Percentiles rank a stretch among this genome's conserved stretches.
Conservation (phyloP, 805 yeast species). For the Nakazawaea ernobii region DNA sequence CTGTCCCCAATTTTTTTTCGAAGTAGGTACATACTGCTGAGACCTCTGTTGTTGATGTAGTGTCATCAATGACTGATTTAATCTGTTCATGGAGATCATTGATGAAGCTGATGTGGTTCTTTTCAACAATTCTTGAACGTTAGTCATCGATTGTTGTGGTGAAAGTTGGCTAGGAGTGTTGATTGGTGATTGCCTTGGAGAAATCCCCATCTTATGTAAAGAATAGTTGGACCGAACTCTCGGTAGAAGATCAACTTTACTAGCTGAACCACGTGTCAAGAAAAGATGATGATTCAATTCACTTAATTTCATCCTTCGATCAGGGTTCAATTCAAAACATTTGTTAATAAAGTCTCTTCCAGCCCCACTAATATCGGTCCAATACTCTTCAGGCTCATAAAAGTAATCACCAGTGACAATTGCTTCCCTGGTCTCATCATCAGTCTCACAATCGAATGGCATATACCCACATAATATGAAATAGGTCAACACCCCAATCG, state of each 20-base stretch:
- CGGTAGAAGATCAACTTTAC: constrained; percentile 9
- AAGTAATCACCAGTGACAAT: constrained; percentile 61
- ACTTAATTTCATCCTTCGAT: constrained; percentile 42
- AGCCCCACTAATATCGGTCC: constrained; percentile 64
- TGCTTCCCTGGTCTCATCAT: constrained; percentile 79
- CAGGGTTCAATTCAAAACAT: constrained; percentile 49
- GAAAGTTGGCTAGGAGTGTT: constrained; percentile 9
- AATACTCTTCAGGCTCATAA: constrained; percentile 78
- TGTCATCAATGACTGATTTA: constrained; percentile 3
- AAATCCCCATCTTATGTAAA: constrained; percentile 8
- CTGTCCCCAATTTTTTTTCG: background rate
- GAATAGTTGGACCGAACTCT: constrained; percentile 11
- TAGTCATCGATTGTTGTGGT: constrained; percentile 8
- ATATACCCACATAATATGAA: constrained; percentile 82
- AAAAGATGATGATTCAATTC: constrained; percentile 83
- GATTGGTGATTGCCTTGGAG: constrained; percentile 11
- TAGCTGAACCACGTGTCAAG: background rate
- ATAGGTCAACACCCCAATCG: constrained; percentile 70
- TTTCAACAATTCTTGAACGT: constrained; percentile 5
- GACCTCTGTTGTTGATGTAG: constrained; percentile 3
- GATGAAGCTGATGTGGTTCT: constrained; percentile 7
- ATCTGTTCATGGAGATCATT: constrained; percentile 7
- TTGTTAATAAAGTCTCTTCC: constrained; percentile 62
- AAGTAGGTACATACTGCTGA: constrained; percentile 2
- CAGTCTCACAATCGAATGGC: constrained; percentile 86